Evolutionary conservation across 305 asterid species (phyloP), one percentile per base, ranked within the genome.

Genomic region (Fraxinus platypoda): DNA sequence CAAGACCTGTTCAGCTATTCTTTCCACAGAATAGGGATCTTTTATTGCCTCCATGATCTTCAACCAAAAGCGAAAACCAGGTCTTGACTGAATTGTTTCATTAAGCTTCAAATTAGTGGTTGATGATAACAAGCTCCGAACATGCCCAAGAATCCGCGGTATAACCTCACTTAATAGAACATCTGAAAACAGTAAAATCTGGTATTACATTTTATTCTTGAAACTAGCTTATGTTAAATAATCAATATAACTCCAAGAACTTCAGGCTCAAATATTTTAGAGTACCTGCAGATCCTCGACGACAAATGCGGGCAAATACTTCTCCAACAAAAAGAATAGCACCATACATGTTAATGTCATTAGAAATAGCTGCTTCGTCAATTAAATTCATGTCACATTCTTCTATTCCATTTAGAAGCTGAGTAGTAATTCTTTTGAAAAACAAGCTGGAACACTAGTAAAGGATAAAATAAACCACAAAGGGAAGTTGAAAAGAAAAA

Each of bases 281-380:
- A 35, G 82, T 89, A 96, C 98, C 98, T 62, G 95, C 86, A 82
- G 95, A 93, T 64, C 99, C 99, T 86, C 99, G 92, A 54, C 99
- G 94, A 88, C 94, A 90, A 81, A 96, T 91, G 81, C 94, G 97
- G 59, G 95, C 83, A 91, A 91, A 90, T 80, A 86, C 87, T 87
- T 93, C 97, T 81, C 95, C 98, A 85, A 85, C 83, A 86, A 94
- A 92, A 81, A 86, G 84, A 71, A 92, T 88, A 62, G 84, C 33
- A 74, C 87, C 90, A 83, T 87, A 81, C 57, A 81, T 70, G 70
- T 84, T 85, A 78, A 26, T 78, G 75, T 85, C 85, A 77, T 79
- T 75, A 59, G 81, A 30, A 75, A 76, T 77, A 78, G 83, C 85
- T 80, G 88, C 87, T 84, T 80, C 87, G 46, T 81, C 87, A 64